A percentile compares a stretch with the other conserved stretches of the same genome.
phyloP scores from a whole-genome alignment of 179 eudicot species.

The Silene noctiflora region DNA sequence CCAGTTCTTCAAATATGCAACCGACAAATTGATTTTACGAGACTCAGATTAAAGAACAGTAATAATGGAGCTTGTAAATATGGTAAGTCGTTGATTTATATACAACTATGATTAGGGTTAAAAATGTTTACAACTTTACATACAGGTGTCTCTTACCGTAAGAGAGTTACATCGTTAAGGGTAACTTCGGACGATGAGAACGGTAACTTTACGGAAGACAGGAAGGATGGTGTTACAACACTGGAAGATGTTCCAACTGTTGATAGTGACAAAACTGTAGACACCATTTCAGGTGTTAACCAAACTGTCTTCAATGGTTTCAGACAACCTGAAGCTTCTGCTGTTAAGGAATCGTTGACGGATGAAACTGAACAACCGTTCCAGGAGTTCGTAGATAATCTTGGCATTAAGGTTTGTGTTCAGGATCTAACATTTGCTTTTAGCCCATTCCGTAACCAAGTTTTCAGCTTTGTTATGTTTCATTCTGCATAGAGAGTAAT shows the following conservation, averaged over 20 bases:
- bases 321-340: constrained; percentile 1
- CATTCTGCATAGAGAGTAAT: too few relatives aligned
- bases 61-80: too few relatives aligned
- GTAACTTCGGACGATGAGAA: constrained; percentile 26
- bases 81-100: too few relatives aligned
- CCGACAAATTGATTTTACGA: not conserved
- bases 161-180: constrained; percentile 15
- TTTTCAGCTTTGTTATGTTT: too few relatives aligned
- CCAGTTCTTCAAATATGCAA: too few relatives aligned
- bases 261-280: not conserved
- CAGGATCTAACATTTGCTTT: too few relatives aligned
- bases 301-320: constrained; percentile 12
- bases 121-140: not conserved
- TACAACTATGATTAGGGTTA: not conserved
- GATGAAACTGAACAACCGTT: constrained; percentile 21
- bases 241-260: constrained; percentile 22
- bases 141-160: constrained; percentile 14
- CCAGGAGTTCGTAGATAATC: constrained; percentile 22
- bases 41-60: too few relatives aligned
- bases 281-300: constrained; percentile 16
- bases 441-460: too few relatives aligned
- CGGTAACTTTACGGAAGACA: constrained; percentile 16
- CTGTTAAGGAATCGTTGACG: constrained; percentile 11
- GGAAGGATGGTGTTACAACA: constrained; percentile 11
- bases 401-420: constrained; percentile 30